Base-by-base conservation (phyloP, 257 asterid genomes). In the Echium plantagineum region DNA sequence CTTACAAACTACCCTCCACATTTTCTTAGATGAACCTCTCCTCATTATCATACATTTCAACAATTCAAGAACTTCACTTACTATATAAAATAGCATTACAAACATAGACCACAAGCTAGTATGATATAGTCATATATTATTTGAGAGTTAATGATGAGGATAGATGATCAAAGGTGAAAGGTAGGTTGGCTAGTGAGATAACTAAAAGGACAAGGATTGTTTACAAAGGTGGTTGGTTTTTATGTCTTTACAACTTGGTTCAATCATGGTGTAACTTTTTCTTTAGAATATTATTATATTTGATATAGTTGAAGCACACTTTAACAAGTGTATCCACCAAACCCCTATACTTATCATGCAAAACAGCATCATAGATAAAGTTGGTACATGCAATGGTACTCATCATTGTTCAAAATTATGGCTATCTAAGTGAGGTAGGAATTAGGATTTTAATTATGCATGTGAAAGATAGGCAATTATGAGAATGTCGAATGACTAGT, bases 1-100 rank as follows among this genome's bases (percentile, higher is more conserved):
- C 64, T 62, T 66, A 63, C 80, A 63, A 16, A 71, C 77, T 42
- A 57, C 66, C 79, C 85, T 76, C 89, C 84, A 73, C 94, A 83
- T 81, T 61, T 67, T 72, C 12, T 63, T 62, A 32, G 70, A 55
- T 31, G 71, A 60, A 1, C 72, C 74, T 65, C 70, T 75, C 52
- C 73, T 78, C 78, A 70, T 77, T 57, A 31, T 59, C 21, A 20
- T 22, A 12, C 28, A 24, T 57, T 49, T 8, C 46, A 35, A 35
- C 9, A 1, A 18, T 22, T 52, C 15, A 7, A 21, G 18, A 16
- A 52, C 0, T 53, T 1, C 64, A 48, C 35, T 21, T 19, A 17
- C 1, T 35, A 35, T 35, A 7, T 28, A 28, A 28, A 35, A 35
- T 35, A 35, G 15, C 12, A 35, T 7, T 35, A 15, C 47, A 7